Conservation (phyloP, 176 grass and related monocot species). For the Raddia guianensis region DNA sequence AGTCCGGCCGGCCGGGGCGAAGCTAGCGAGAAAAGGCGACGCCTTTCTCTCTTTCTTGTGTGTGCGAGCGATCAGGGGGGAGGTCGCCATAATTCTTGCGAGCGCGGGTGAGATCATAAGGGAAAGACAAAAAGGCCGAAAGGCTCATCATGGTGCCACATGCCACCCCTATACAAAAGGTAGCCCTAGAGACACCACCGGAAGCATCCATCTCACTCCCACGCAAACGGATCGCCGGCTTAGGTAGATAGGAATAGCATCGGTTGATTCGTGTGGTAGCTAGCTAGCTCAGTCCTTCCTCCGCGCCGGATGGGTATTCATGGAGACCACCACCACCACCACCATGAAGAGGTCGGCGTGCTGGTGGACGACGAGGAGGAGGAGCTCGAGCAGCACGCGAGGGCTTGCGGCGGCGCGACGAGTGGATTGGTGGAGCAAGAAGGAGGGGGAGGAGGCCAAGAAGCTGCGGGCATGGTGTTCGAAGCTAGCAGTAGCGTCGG, state of each 20-base stretch:
- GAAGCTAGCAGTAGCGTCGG: conserved; percentile 59
- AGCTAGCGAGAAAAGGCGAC: conserved; percentile 43
- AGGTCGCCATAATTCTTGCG: conserved; percentile 66
- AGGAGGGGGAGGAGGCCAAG: conserved; percentile 5
- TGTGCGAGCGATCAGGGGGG: conserved; percentile 29
- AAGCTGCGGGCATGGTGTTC: conserved; percentile 55
- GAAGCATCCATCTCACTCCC: conserved; percentile 46
- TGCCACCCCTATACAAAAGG: conserved; percentile 69
- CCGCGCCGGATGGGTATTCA: conserved; percentile 46
- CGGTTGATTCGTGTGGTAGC: neutral
- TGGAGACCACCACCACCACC: conserved; percentile 32
- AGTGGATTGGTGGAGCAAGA: conserved; percentile 51
- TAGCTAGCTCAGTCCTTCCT: neutral
- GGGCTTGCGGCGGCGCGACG: conserved; percentile 36
- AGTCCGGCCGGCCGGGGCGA: conserved; percentile 19
- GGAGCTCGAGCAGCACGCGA: conserved; percentile 46
- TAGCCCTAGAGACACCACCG: conserved; percentile 54
- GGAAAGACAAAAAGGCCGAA: conserved; percentile 85
- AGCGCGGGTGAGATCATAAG: conserved; percentile 68
- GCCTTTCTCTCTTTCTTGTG: conserved; percentile 27
- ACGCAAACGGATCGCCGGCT: conserved; percentile 33
- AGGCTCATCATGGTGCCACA: conserved; percentile 74
- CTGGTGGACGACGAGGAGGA: conserved; percentile 50
- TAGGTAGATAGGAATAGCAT: neutral
- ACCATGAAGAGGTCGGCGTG: conserved; percentile 41